Evolutionary conservation across 2,329 filamentous ascomycete species (phyloP), one percentile per base, ranked within the genome.

Genomic region (Talaromyces marneffei): DNA sequence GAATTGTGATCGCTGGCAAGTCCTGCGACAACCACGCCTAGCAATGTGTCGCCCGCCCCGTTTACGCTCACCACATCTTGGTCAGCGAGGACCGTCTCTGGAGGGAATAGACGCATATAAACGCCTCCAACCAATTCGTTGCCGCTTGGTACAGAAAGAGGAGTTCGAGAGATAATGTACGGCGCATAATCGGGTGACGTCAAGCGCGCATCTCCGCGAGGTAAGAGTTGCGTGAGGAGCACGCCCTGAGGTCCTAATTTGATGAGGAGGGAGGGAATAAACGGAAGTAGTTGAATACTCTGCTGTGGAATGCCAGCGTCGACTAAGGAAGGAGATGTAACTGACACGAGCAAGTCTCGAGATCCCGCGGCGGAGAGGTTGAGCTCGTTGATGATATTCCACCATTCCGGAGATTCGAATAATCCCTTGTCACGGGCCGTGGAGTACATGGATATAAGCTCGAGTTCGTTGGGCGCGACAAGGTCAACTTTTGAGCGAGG

Each of bases 31-130:
- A 97, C 68, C 14, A 92, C 88, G 0, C 93, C 94, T 8, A 95
- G 80, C 72, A 97, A 92, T 0, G 94, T 97, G 75, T 99, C 94
- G 0, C 94, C 94, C 2, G 91, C 92, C 0, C 93, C 94, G 72
- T 97, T 97, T 9, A 97, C 93, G 52, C 91, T 96, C 1, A 93
- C 86, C 1, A 96, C 81, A 27, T 94, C 85, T 20, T 83, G 76
- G 0, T 78, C 74, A 2, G 67, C 62, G 5, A 96, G 81, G 16
- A 79, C 76, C 71, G 89, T 86, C 0, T 83, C 84, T 0, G 89
- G 80, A 0, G 89, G 85, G 72, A 91, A 90, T 78, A 87, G 72
- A 5, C 86, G 77, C 87, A 97, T 92, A 70, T 97, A 97, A 2
- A 97, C 82, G 0, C 92, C 93, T 0, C 92, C 91, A 1, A 92